Percentiles rank a stretch among this genome's conserved stretches.
These are phyloP conservation scores for Kuraishia ogatae DNA, from an alignment of 805 yeast species.

Conservation along the genomic window DNA sequence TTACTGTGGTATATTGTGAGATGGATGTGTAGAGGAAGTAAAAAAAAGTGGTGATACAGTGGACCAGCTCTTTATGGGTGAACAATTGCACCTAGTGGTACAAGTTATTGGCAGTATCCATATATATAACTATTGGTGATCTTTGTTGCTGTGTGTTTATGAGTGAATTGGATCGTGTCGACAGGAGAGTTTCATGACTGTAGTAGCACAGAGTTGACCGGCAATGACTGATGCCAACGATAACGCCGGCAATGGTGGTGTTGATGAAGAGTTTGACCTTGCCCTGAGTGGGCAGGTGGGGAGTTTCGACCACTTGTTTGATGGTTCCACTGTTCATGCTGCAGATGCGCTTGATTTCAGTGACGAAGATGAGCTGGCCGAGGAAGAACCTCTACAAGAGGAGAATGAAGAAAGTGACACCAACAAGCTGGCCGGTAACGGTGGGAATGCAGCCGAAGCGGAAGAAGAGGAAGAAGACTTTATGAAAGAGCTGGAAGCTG, in stretches of 20 bases:
- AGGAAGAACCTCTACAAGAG: conserved; percentile 53
- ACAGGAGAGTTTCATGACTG: background rate
- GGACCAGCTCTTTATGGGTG: too few species aligned
- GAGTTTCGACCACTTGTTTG: conserved; percentile 23
- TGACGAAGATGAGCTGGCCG: conserved; percentile 91
- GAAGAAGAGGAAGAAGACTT: conserved; percentile 26
- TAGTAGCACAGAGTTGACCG: background rate
- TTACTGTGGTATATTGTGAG: too few species aligned
- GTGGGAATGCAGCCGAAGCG: conserved; percentile 17
- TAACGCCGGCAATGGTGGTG: background rate
- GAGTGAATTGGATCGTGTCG: background rate
- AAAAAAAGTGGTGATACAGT: too few species aligned
- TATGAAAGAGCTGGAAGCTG: conserved; percentile 27
- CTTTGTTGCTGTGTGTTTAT: background rate
- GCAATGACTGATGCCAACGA: background rate
- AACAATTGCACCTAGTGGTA: too few species aligned
- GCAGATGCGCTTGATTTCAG: conserved; percentile 92
- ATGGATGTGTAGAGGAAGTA: too few species aligned
- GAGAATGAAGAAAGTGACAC: too few species aligned
- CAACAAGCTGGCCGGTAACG: conserved; percentile 5
- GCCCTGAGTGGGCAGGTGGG: conserved; percentile 25
- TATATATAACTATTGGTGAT: too few species aligned
- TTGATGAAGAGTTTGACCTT: conserved; percentile 21
- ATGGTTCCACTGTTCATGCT: conserved; percentile 62
- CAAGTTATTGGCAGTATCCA: too few species aligned